phyloP scores from a whole-genome alignment of 2,329 filamentous ascomycete genomes.

The Cladobotryum mycophilum region DNA sequence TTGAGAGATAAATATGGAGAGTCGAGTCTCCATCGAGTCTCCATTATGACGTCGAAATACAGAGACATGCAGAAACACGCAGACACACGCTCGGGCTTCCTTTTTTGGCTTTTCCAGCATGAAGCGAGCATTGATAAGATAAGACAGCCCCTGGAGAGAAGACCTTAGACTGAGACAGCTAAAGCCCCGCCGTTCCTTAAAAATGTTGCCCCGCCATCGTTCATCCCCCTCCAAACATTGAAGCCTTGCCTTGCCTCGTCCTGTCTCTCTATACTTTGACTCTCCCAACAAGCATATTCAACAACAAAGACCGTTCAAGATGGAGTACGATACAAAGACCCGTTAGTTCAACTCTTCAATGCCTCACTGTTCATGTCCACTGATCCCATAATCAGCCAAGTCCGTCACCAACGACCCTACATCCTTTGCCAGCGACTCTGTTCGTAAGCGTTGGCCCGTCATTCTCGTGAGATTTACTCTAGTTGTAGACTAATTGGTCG shows the following conservation, averaged over 20 bases:
- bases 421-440: slow-evolving; percentile 83
- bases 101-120: no score
- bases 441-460: slow-evolving; percentile 82
- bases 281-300: no score
- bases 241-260: no score
- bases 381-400: slow-evolving; percentile 46
- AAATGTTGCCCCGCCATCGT: no score
- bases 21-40: no score
- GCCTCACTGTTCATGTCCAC: no score
- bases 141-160: no score
- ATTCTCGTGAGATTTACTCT: slow-evolving; percentile 63
- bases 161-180: background rate
- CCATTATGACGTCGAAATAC: no score
- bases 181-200: background rate
- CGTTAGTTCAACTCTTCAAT: background rate
- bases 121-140: no score
- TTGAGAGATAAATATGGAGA: no score
- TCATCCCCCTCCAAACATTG: no score
- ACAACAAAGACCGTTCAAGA: background rate
- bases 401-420: slow-evolving; percentile 74
- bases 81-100: background rate
- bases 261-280: no score
- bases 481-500: background rate
- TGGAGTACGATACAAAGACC: background rate
- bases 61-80: background rate